Evolutionary conservation across 192 early-diverging fungal species (phyloP).

Genomic region (Backusella tuberculispora): DNA sequence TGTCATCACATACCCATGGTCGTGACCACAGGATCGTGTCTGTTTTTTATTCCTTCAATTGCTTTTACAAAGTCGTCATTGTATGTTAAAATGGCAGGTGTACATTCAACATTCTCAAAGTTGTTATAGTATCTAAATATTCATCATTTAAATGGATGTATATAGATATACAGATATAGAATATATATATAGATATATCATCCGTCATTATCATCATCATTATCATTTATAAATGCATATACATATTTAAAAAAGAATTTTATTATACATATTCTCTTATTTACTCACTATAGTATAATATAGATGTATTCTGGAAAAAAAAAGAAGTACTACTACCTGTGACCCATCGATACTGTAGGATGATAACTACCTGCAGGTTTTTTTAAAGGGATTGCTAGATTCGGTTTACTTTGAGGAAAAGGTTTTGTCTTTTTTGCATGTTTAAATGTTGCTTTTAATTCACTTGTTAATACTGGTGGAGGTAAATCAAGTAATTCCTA

Average conservation of each 20-base stretch:
- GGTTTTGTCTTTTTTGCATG: not conserved
- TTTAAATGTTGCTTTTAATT: conserved; percentile 23
- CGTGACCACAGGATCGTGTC: conserved; percentile 91
- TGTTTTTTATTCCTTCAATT: conserved; percentile 89
- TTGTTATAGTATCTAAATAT: conserved; percentile 47
- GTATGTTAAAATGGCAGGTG: conserved; percentile 73
- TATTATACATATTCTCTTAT: too few relatives aligned
- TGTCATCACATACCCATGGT: conserved; percentile 64
- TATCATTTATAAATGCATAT: too few relatives aligned
- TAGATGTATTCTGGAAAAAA: too few relatives aligned
- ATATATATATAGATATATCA: not conserved
- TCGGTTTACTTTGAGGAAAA: conserved; percentile 50
- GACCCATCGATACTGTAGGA: conserved; percentile 46
- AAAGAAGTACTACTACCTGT: conserved; percentile 43
- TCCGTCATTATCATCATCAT: too few relatives aligned
- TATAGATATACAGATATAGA: not conserved
- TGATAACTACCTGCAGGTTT: conserved; percentile 9
- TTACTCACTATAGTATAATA: too few relatives aligned
- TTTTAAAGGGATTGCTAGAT: conserved; percentile 38
- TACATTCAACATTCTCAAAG: conserved; percentile 59
- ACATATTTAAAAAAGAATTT: too few relatives aligned
- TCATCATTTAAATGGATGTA: not conserved
- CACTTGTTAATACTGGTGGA: conserved; percentile 23
- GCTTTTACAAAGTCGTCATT: conserved; percentile 84
- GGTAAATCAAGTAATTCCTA: conserved; percentile 45